Base-by-base conservation (phyloP, 148 eudicot species). In the Bassia scoparia region DNA sequence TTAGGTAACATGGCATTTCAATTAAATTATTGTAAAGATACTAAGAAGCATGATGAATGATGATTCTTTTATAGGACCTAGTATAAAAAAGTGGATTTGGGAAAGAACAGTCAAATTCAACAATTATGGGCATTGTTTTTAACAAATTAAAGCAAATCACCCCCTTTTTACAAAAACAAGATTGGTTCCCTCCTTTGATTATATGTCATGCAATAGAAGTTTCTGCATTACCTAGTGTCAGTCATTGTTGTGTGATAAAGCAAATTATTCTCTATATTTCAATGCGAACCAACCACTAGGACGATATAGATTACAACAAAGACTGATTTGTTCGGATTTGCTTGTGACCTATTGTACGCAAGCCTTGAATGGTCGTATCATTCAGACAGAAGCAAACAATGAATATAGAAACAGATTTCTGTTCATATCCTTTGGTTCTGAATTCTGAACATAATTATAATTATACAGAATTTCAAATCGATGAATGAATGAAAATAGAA, bases 51-150 rank as follows among this genome's bases (percentile, higher is more conserved):
- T 60, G 24, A 68, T 34, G 46, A 75, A 69, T n/a, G n/a, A n/a
- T n/a, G n/a, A n/a, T 67, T 76, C 79, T 70, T 76, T 76, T 76
- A n/a, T 68, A 76, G 79, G 69, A 15, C n/a, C 33, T 61, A 61
- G 26, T 33, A 61, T 14, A 16, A 67, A 17, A 67, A 54, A 54
- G 41, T 17, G n/a, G 27, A 16, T n/a, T n/a, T n/a, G n/a, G 33
- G 37, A 30, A 38, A 27, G 23, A 68, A 37, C 71, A 66, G 61
- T 68, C 67, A 68, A 75, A 43, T 33, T 59, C 49, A 64, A 73
- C 38, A 33, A n/a, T 11, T 44, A 16, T 44, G 43, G 29, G 34
- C 46, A 65, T 27, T 44, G 62, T 67, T 55, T 26, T 67, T n/a
- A n/a, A n/a, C n/a, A n/a, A n/a, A n/a, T n/a, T n/a, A n/a, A n/a